These are phyloP conservation scores for Blastomyces percursus DNA, from an alignment of 2,329 filamentous ascomycete genomes.

Conservation along the genomic window DNA sequence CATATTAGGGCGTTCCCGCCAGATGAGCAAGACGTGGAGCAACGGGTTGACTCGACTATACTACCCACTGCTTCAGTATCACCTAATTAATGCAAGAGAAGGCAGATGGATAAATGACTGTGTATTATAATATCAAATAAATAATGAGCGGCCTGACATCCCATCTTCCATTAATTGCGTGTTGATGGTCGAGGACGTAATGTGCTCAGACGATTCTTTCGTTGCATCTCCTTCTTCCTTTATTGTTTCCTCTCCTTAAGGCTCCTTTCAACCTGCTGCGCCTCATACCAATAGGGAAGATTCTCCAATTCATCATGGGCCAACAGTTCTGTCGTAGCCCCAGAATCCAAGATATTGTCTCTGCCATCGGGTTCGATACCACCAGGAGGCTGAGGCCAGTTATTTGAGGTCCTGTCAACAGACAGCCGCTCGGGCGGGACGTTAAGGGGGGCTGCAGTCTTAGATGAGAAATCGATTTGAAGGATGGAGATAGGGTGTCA, in stretches of 20 bases:
- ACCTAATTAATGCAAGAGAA: no score
- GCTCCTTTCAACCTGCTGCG: no score
- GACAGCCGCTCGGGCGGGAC: neutral
- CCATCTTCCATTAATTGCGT: no score
- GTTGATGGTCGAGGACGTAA: no score
- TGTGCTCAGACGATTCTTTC: no score
- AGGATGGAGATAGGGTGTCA: neutral
- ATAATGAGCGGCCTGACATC: no score
- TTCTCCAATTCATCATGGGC: no score
- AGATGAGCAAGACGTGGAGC: neutral
- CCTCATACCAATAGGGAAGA: no score
- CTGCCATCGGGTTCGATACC: neutral
- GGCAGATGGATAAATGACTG: neutral
- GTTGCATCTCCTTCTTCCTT: neutral
- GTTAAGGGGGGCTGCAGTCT: neutral
- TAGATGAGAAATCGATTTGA: neutral
- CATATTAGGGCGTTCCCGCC: neutral
- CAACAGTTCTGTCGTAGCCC: neutral
- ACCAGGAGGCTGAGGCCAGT: neutral
- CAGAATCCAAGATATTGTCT: neutral
- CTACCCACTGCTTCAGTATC: no score
- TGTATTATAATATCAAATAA: no score
- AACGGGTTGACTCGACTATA: neutral
- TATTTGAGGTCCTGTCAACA: neutral
- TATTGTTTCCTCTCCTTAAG: neutral